Evolutionary conservation across 1,139 yeast species (phyloP), one percentile per base, ranked within the genome.

Genomic region (Saccharomyces hybrid): DNA sequence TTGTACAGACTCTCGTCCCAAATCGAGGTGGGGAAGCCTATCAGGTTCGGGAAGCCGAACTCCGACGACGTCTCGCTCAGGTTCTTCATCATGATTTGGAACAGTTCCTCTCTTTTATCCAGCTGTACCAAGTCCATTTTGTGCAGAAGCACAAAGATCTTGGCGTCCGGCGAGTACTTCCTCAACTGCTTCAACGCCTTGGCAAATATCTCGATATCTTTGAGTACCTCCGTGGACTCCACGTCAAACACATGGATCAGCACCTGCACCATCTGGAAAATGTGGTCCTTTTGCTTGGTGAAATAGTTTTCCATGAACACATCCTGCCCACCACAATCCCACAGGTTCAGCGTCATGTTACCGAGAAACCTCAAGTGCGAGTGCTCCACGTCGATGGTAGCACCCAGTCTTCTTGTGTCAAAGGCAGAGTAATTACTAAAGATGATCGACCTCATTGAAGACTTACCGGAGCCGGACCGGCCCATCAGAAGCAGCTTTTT

Each of bases 271-370:
- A 89, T 89, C 64, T 90, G 87, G 73, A 93, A 93, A 49, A 91
- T 90, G 68, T 88, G 96, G 67, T 88, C 96, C 66, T 91, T 80
- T 67, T 91, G 93, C 55, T 87, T 82, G 6, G 95, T 82, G 64
- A 88, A 84, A 68, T 93, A 93, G 71, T 90, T 91, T 67, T 91
- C 97, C 88, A 95, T 91, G 64, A 91, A 95, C 2, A 88, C 91
- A 69, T 93, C 98, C 70, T 93, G 99, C 2, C 96, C 96, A 61
- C 99, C 99, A 73, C 99, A 93, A 70, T 93, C 99, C 99, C 99
- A 91, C 34, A 93, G 75, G 64, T 93, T 93, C 55, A 93, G 77
- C 1, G 97, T 90, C 95, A 93, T 89, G 69, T 93, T 91, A 4
- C 97, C 97, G 57, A 93, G 75, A 66, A 93, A 91, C 55, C 98